A percentile compares a stretch with the other conserved stretches of the same genome.
phyloP scores from a whole-genome alignment of 1,139 yeast species.

The Geotrichum aggregatum region DNA sequence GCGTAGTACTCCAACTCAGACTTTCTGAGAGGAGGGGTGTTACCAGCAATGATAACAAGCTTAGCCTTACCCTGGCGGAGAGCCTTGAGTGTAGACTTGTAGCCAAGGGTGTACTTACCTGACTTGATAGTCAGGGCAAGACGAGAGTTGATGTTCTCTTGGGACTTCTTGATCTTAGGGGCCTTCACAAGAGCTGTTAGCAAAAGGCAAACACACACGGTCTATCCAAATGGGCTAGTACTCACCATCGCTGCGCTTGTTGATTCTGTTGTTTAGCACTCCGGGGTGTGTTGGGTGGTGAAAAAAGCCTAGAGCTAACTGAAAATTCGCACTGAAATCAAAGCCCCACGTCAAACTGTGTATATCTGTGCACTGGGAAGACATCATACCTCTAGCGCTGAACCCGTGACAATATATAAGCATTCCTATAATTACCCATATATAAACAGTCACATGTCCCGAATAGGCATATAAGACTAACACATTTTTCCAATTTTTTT shows the following conservation, averaged over 20 bases:
- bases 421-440: slow-evolving; percentile 1
- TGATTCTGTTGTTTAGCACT: slow-evolving; percentile 53
- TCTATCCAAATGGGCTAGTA: slow-evolving; percentile 39
- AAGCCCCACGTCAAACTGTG: background rate
- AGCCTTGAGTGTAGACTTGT: slow-evolving; percentile 98
- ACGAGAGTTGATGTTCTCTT: slow-evolving; percentile 96
- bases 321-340: no score
- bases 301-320: slow-evolving; percentile 1
- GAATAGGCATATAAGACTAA: background rate
- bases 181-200: slow-evolving; percentile 50
- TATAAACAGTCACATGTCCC: slow-evolving; percentile 8
- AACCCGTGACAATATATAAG: background rate
- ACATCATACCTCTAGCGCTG: background rate
- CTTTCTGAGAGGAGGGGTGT: slow-evolving; percentile 99
- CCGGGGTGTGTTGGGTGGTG: slow-evolving; percentile 54
- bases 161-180: slow-evolving; percentile 85
- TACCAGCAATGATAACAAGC: slow-evolving; percentile 96
- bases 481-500: slow-evolving; percentile 1
- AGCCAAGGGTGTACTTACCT: slow-evolving; percentile 99
- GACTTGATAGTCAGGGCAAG: slow-evolving; percentile 97
- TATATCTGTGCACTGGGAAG: background rate
- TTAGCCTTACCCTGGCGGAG: slow-evolving; percentile 94
- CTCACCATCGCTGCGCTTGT: slow-evolving; percentile 94
- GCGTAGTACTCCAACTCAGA: slow-evolving; percentile 99
- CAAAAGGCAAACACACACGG: background rate